Conservation (phyloP, 1,139 yeast species). For the Nakaseomyces uthaithaninus region DNA sequence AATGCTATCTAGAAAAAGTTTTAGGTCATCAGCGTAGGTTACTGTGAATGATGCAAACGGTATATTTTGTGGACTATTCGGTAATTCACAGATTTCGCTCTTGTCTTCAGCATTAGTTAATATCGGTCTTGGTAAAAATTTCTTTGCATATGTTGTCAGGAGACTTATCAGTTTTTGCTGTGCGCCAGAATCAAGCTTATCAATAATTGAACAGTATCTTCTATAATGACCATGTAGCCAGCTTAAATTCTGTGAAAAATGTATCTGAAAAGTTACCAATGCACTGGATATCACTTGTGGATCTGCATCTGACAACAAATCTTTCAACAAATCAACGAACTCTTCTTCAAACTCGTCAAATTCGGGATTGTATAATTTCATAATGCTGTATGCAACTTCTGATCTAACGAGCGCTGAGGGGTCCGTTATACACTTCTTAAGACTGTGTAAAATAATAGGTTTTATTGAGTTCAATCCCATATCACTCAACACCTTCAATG, state of each 20-base stretch:
- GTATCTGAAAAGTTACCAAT: constrained; percentile 46
- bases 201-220: constrained; percentile 47
- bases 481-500: constrained; percentile 73
- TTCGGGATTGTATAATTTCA: constrained; percentile 43
- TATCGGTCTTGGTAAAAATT: constrained; percentile 48
- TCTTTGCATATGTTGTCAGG: constrained; percentile 57
- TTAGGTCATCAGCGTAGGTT: constrained; percentile 48
- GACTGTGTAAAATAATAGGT: constrained; percentile 68
- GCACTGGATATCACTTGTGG: constrained; percentile 65
- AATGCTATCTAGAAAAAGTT: constrained; percentile 43
- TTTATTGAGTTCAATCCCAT: constrained; percentile 71
- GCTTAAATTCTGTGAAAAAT: constrained; percentile 50
- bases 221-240: constrained; percentile 66
- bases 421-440: constrained; percentile 63
- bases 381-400: constrained; percentile 71
- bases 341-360: constrained; percentile 37
- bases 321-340: constrained; percentile 43
- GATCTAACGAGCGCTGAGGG: constrained; percentile 70
- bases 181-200: constrained; percentile 69
- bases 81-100: constrained; percentile 33
- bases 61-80: constrained; percentile 36
- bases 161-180: constrained; percentile 54
- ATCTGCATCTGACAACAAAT: constrained; percentile 56
- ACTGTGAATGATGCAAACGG: constrained; percentile 37
- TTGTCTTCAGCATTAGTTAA: constrained; percentile 30